Percentiles rank a stretch among this genome's conserved stretches.
These are phyloP conservation scores for Tranzscheliella williamsii DNA, from an alignment of 1,284 basidiomycete genomes.

Conservation along the genomic window DNA sequence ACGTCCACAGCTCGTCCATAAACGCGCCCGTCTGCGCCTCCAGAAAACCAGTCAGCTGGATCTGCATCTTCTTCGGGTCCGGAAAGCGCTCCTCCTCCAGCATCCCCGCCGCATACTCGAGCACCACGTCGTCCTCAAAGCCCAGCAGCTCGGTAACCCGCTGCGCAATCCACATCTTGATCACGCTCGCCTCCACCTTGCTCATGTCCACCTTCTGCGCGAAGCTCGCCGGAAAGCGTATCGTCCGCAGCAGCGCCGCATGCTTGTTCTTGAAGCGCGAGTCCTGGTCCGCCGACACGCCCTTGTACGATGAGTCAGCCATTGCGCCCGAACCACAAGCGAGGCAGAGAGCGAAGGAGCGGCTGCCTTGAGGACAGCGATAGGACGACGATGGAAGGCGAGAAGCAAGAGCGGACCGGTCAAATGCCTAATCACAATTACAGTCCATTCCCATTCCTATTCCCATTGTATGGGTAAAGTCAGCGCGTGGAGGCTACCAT, in stretches of 20 bases:
- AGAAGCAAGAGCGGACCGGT: too few relatives aligned
- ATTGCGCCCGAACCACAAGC: conserved; percentile 8
- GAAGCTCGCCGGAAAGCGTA: conserved; percentile 81
- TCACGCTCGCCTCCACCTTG: conserved; percentile 83
- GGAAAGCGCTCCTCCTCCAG: conserved; percentile 86
- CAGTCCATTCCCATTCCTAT: too few relatives aligned
- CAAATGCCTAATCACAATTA: too few relatives aligned
- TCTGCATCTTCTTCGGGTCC: conserved; percentile 93
- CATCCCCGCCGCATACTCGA: conserved; percentile 91
- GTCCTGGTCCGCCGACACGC: conserved; percentile 56
- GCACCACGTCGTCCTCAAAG: conserved; percentile 93
- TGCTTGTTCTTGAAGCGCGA: conserved; percentile 92
- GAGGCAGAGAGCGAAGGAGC: too few relatives aligned
- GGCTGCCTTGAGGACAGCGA: too few relatives aligned
- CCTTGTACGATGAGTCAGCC: conserved; percentile 39
- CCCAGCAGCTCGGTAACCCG: conserved; percentile 86
- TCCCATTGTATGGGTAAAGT: too few relatives aligned
- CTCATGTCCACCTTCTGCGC: conserved; percentile 79
- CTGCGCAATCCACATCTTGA: conserved; percentile 83
- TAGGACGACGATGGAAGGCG: too few relatives aligned
- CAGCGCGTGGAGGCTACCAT: too few relatives aligned
- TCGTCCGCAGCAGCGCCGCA: conserved; percentile 78
- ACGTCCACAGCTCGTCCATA: conserved; percentile 84
- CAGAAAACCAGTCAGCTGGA: conserved; percentile 88
- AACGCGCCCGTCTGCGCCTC: conserved; percentile 74